phyloP scores from a whole-genome alignment of 2,329 filamentous ascomycete species.

The Cercospora sesami region DNA sequence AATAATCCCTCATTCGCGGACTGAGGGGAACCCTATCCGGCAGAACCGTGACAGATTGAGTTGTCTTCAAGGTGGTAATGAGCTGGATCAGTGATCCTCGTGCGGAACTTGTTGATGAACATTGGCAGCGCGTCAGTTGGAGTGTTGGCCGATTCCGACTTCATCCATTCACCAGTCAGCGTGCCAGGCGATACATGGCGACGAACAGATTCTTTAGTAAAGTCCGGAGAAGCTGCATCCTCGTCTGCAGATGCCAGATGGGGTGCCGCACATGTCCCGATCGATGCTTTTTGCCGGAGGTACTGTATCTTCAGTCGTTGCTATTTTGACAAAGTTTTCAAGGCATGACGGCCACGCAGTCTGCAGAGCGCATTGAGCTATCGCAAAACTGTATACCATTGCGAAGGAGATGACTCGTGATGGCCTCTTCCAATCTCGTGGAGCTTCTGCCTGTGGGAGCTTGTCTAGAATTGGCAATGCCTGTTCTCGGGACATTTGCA shows the following conservation, averaged over 20 bases:
- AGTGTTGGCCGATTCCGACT: background rate
- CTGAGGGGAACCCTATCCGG: background rate
- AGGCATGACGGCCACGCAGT: background rate
- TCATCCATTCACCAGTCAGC: background rate
- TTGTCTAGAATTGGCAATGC: background rate
- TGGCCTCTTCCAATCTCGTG: background rate
- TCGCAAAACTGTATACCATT: background rate
- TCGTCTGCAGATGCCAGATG: background rate
- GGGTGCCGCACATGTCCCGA: background rate
- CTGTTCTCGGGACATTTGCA: background rate
- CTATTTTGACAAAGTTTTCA: background rate
- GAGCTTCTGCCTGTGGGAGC: background rate
- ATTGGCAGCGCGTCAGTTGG: background rate
- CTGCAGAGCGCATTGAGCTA: background rate
- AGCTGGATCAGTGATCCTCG: background rate
- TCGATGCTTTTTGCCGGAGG: background rate
- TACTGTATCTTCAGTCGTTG: background rate
- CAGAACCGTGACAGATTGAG: background rate
- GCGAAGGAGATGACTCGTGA: background rate
- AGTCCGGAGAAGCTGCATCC: background rate
- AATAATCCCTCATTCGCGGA: background rate
- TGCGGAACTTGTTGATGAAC: background rate
- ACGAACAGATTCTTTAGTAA: background rate
- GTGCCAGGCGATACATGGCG: background rate
- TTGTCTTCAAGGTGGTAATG: background rate